Base-by-base conservation (phyloP, 2,329 filamentous ascomycete genomes). In the Dissoconium aciculare region DNA sequence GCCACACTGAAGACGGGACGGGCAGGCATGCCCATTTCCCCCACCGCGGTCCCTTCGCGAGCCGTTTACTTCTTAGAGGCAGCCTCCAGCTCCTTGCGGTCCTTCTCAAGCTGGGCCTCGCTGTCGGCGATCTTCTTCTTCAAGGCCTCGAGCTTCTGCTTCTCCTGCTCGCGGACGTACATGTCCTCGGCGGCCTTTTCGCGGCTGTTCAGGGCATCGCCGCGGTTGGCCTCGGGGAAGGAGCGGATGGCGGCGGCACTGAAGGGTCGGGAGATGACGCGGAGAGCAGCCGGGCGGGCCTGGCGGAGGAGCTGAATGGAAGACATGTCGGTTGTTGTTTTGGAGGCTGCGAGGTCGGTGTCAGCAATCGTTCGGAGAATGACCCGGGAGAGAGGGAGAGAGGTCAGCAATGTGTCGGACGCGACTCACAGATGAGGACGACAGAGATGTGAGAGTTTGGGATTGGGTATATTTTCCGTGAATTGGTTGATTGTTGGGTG, bases 201-300 rank as follows among this genome's bases (percentile, higher is more conserved):
- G 49, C 89, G 83, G 63, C 78, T 78, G 63, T 77, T 82, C 71
- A 94, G 98, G 34, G 82, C 74, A 55, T 98, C 87, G 47, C 87
- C 92, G 44, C 46, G 41, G 19, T 61, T 62, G 27, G 35, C 56
- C 29, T 56, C 47, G 19, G 19, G 19, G 19, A 8, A 8, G 57
- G 62, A 59, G 35, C 51, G 49, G 28, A 56, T 53, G 30, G 57
- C 46, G 24, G 56, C 53, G 35, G 53, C 49, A 33, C 57, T 57
- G 53, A 66, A 60, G 42, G 39, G 53, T 47, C 51, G 52, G 32
- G 39, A 41, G 31, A 45, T 32, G 30, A 40, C 38, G 26, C 54
- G 51, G 26, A 54, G 44, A 36, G 52, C 50, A 37, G 54, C 41
- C 32, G 51, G 47, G 41, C 55, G 57, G 35, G 52, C 47, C 38